Evolutionary conservation across 2,329 filamentous ascomycete species (phyloP), one percentile per base, ranked within the genome.

Genomic region (Aspergillus sp.): DNA sequence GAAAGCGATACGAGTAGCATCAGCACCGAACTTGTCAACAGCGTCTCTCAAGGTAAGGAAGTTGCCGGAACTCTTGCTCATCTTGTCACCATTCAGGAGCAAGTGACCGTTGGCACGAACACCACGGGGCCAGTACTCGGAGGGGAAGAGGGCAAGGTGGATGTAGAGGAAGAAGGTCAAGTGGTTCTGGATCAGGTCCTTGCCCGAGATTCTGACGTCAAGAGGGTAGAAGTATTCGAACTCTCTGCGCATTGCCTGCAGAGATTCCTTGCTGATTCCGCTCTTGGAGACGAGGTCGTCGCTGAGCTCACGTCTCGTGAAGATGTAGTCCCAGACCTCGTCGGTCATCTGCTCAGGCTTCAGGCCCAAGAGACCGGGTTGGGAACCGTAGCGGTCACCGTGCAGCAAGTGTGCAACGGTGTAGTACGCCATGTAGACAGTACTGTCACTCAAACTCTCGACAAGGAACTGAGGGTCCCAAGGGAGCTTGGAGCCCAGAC

Each of bases 141-240:
- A 80, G 10, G 84, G 81, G 78, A 96, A 97, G 39, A 98, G 79
- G 9, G 93, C 93, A 55, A 93, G 70, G 69, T 97, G 93, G 58
- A 91, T 85, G 74, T 97, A 97, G 47, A 97, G 79, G 79, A 87
- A 93, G 77, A 97, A 96, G 10, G 90, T 96, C 61, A 98, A 75
- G 71, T 97, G 93, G 73, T 95, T 95, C 53, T 87, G 85, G 58
- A 95, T 90, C 54, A 95, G 75, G 66, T 95, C 91, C 76, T 97
- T 97, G 59, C 91, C 93, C 32, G 86, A 93, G 38, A 87, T 83
- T 60, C 90, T 81, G 57, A 95, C 76, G 62, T 97, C 91, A 45
- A 97, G 76, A 37, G 93, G 93, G 69, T 97, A 98, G 77, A 89
- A 97, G 79, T 96, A 98, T 68, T 93, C 86, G 61, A 97, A 97